phyloP scores from a whole-genome alignment of 176 grass and related monocot species.

The Themeda triandra region DNA sequence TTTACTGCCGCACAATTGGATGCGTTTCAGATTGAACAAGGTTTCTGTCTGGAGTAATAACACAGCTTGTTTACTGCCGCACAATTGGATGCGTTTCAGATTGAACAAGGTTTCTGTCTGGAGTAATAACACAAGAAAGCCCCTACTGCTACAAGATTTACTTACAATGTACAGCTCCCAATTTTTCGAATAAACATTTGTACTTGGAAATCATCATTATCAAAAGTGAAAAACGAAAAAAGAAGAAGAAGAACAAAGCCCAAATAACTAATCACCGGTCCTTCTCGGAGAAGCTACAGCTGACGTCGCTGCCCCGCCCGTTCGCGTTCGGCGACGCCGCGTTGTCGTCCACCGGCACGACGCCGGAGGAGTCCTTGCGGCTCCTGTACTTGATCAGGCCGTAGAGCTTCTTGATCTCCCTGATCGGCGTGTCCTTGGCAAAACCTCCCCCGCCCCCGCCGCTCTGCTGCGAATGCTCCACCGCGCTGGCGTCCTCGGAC shows the following conservation, averaged over 20 bases:
- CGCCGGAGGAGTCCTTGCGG: constrained; percentile 60
- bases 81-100: neutral
- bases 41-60: neutral
- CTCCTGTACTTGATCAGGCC: constrained; percentile 83
- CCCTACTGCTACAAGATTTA: constrained; percentile 2
- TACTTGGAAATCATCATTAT: neutral
- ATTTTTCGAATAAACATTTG: constrained; percentile 25
- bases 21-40: neutral
- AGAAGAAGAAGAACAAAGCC: neutral
- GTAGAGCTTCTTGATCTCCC: constrained; percentile 91
- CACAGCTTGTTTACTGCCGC: neutral
- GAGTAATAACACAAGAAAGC: neutral
- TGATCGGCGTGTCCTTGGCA: constrained; percentile 57
- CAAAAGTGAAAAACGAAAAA: neutral
- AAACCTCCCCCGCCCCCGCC: constrained; percentile 24
- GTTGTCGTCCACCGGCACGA: constrained; percentile 42
- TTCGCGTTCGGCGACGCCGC: constrained; percentile 48
- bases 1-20: neutral
- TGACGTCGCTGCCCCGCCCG: constrained; percentile 28
- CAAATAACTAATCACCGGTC: constrained; percentile 36
- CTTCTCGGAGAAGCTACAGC: constrained; percentile 24
- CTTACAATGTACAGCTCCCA: constrained; percentile 34
- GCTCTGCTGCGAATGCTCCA: no score
- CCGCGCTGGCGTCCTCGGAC: no score
- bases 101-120: neutral